Base-by-base conservation (phyloP, 768 basidiomycete genomes). In the Xerocomellus intermedius region DNA sequence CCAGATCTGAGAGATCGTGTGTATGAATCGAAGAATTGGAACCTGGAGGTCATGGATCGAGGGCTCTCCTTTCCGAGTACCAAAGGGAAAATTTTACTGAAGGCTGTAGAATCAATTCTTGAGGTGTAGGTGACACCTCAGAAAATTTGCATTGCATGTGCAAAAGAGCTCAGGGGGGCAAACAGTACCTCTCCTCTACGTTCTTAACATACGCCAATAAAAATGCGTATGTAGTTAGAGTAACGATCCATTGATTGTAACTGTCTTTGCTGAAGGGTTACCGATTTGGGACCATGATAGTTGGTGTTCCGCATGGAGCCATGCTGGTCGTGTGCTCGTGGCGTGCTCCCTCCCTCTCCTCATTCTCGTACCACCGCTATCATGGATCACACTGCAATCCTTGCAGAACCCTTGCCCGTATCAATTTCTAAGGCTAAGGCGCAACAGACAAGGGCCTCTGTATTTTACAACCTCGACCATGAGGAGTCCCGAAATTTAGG, bases 291-390 rank as follows among this genome's bases (percentile, higher is more conserved):
- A 8, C 26, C 28, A 30, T 30, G 8, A 28, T 24, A 24, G 5
- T 2, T 36, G 35, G 55, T 32, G 55, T 43, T 54, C 54, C 52
- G 42, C 32, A 10, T 38, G 24, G 12, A 36, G 14, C 14, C 17
- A 42, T 58, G 42, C 8, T 55, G 64, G 64, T 68, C 67, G 67
- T 62, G 67, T 69, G 67, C 32, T 38, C 35, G 62, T 68, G 64
- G 67, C 60, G 67, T 69, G 66, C 32, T 38, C 35, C 17, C 6
- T 32, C 16, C 26, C 17, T 50, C 24, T 16, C 50, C 48, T 51
- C 30, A 39, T 21, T 50, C 45, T n/a, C 50, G 33, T n/a, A 37
- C 42, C 32, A 53, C 32, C 53, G 46, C 56, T n/a, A 43, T 28
- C 56, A 61, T 64, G 64, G 50, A 51, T 24, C 55, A 58, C 21